Base-by-base conservation (phyloP, 1,284 basidiomycete genomes). In the Cryptococcus neoformans region DNA sequence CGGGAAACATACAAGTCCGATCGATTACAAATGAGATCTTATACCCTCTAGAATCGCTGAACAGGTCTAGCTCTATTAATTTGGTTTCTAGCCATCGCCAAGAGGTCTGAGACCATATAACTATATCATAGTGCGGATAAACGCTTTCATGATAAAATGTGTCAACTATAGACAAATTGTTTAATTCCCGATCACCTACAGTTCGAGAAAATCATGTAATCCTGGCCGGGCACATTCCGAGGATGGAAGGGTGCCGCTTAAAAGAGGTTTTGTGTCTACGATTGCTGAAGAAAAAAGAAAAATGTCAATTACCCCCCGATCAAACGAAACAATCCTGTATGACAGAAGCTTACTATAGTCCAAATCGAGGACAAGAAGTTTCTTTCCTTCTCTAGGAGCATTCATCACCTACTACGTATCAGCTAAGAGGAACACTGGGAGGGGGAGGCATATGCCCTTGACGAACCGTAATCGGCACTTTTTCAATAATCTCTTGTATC, bases 81-180 rank as follows among this genome's bases (percentile, higher is more conserved):
- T 95, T 96, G 37, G 86, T 85, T 75, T 96, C 92, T 35, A 95
- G 81, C 91, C 91, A 95, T 50, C 90, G 81, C 91, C 91, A 93
- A 60, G 85, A 87, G 0, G 91, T 94, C 75, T 78, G 78, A 38
- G 70, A 87, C 89, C 90, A 92, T 55, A 92, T 86, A 64, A 87
- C 88, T 59, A 92, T 89, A 66, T 93, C 90, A 72, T 92, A 92
- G 70, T 85, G 80, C 3, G 86, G 86, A 65, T 92, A 91, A 54
- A 90, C 80, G 6, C 84, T 21, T 21, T 21, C 21, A 28, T 28
- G 28, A 28, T 28, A 28, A 28, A 28, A 28, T 3, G 4, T 28
- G 28, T 28, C 28, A 28, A 4, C 28, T 28, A 28, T 28, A 28
- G 28, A 28, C 28, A 28, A 28, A 21, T 28, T 28, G 28, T 28